phyloP scores from a whole-genome alignment of 768 basidiomycete species.

The Suillus americanus region DNA sequence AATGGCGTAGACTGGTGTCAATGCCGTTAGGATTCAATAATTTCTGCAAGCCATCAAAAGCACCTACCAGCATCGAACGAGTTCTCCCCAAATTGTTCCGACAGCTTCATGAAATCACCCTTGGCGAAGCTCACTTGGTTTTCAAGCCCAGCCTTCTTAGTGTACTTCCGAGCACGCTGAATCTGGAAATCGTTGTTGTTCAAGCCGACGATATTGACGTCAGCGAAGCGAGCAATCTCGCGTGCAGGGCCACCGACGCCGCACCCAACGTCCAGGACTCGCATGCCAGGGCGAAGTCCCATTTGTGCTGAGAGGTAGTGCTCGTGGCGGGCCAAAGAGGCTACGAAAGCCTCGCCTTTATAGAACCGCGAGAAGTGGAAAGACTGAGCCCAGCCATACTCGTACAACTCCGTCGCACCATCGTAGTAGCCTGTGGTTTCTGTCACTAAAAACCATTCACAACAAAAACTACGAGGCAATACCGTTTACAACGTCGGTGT shows the following conservation, averaged over 20 bases:
- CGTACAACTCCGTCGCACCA: conserved; percentile 93
- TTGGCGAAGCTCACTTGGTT: conserved; percentile 80
- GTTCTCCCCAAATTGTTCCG: conserved; percentile 88
- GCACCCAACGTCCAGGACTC: conserved; percentile 96
- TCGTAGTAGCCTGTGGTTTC: conserved; percentile 84
- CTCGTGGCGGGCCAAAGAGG: conserved; percentile 85
- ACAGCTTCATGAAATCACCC: conserved; percentile 96
- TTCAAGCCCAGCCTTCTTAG: conserved; percentile 70
- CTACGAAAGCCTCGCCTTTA: conserved; percentile 79
- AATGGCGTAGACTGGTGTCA: conserved; percentile 80
- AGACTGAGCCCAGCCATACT: conserved; percentile 88
- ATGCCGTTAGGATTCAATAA: conserved; percentile 7
- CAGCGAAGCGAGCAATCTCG: conserved; percentile 90
- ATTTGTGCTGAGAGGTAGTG: conserved; percentile 94
- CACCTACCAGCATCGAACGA: conserved; percentile 89
- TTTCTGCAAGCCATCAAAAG: not conserved
- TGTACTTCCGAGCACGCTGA: conserved; percentile 81
- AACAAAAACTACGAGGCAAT: conserved; percentile 3
- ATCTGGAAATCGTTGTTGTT: conserved; percentile 99
- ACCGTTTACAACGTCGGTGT: conserved; percentile 95
- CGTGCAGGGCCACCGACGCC: conserved; percentile 97
- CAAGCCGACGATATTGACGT: conserved; percentile 79
- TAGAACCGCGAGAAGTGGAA: conserved; percentile 99
- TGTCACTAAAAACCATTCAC: not conserved
- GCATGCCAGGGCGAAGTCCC: conserved; percentile 84